Base-by-base conservation (phyloP, 1,284 basidiomycete species). In the Leccinum solheimii region DNA sequence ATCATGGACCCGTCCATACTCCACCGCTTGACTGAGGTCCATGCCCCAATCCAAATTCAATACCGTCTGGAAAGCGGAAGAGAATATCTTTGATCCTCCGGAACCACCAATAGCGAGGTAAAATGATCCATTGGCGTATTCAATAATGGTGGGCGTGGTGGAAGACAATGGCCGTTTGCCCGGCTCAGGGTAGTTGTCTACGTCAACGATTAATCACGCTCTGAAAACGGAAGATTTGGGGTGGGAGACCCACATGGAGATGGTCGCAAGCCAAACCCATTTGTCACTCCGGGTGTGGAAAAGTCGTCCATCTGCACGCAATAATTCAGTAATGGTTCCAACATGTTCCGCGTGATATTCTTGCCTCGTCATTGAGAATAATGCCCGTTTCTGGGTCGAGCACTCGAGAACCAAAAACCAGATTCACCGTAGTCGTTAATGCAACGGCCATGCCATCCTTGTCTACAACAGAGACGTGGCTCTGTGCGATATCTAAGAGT, bases 141-240 rank as follows among this genome's bases (percentile, higher is more conserved):
- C 92, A 14, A 97, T 75, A 65, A 98, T 94, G 0, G 87, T 85
- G 0, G 96, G 91, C 1, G 83, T 76, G 0, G 84, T 97, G 2
- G 94, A 96, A 0, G 94, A 96, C 10, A 98, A 77, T 0, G 95
- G 92, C 8, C 93, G 87, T 77, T 97, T 98, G 16, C 88, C 85
- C 1, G 92, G 84, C 67, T 86, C 87, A 1, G 95, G 94, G 70
- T 92, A 96, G 73, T 97, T 97, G 77, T 87, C 91, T 92, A 49
- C 3, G 5, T 14, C 27, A 45, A 9, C 27, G 49, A 57, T 58
- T 9, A 3, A 26, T 65, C 52, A 62, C 21, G 43, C 11, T 16
- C 43, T 48, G 56, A 60, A 57, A 59, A 54, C 36, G 16, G 55
- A 36, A 21, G 3, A 5, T n/a, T 27, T 8, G n/a, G 55, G 54